A percentile compares a stretch with the other conserved stretches of the same genome.
Conservation (phyloP, 148 eudicot genomes). For the Beta vulgaris region DNA sequence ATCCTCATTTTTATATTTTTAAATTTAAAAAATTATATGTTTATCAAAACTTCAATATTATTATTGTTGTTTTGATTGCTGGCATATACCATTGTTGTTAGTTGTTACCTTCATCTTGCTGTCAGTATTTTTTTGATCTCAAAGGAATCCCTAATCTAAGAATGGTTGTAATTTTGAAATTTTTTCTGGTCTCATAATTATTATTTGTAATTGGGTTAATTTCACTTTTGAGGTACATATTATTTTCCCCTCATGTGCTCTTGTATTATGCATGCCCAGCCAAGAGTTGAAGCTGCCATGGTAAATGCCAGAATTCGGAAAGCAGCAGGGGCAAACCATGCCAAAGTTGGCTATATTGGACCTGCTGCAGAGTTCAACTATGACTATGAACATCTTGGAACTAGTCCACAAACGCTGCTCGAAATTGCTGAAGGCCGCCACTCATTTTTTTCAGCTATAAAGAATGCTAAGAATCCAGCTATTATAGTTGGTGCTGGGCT, state of each 20-base stretch:
- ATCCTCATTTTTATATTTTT: too few relatives aligned
- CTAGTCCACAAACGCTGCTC: constrained; percentile 63
- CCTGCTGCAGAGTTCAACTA: constrained; percentile 83
- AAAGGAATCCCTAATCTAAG: background rate
- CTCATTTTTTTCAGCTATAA: constrained; percentile 56
- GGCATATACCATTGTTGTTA: too few relatives aligned
- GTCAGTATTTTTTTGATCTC: background rate
- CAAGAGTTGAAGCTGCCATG: constrained; percentile 98
- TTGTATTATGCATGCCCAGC: constrained; percentile 45
- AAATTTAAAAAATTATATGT: too few relatives aligned
- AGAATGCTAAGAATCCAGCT: constrained; percentile 78
- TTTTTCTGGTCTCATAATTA: background rate
- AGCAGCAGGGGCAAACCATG: constrained; percentile 58
- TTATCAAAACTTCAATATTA: too few relatives aligned
- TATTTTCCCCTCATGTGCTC: background rate
- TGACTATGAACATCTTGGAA: constrained; percentile 71
- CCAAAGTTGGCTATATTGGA: constrained; percentile 88
- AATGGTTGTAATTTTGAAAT: background rate
- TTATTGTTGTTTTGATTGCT: too few relatives aligned
- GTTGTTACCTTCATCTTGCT: too few relatives aligned
- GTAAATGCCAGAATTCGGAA: constrained; percentile 97
- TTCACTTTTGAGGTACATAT: background rate
- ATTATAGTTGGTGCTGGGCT: constrained; percentile 86
- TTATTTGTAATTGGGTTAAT: background rate
- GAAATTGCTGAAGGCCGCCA: constrained; percentile 82